Evolutionary conservation across 371 early-diverging fungal genomes (phyloP).

Genomic region (Fennellomyces sp.): DNA sequence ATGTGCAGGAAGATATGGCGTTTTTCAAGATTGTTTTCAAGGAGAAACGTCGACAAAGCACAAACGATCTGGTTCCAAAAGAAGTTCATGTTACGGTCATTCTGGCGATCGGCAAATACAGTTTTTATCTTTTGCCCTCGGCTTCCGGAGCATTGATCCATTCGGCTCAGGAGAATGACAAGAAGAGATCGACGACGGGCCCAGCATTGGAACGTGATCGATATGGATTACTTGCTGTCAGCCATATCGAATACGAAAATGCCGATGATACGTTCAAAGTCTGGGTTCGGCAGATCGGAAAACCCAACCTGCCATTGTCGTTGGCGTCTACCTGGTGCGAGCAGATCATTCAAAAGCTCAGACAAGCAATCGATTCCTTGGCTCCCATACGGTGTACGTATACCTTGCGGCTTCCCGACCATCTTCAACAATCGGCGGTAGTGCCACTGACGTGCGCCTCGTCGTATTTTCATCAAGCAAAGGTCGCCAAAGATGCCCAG

Average conservation of each 20-base stretch:
- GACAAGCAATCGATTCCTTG: constrained; percentile 33
- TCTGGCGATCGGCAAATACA: constrained; percentile 45
- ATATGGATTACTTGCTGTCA: constrained; percentile 38
- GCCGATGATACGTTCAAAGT: constrained; percentile 40
- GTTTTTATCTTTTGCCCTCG: constrained; percentile 38
- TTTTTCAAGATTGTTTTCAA: constrained; percentile 42
- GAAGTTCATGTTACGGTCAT: constrained; percentile 34
- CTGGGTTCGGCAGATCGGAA: constrained; percentile 25
- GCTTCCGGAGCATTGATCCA: constrained; percentile 11
- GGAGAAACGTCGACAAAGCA: constrained; percentile 21
- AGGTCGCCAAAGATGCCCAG: background rate
- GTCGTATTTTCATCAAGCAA: background rate
- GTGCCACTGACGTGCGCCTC: background rate
- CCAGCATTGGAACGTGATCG: constrained; percentile 33
- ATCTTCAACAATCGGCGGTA: constrained; percentile 6
- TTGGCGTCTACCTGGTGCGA: constrained; percentile 37
- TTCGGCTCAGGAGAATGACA: background rate
- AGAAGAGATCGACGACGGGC: background rate
- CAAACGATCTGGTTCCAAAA: constrained; percentile 11
- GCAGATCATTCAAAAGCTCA: constrained; percentile 31
- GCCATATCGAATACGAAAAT: constrained; percentile 25
- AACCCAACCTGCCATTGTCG: constrained; percentile 22
- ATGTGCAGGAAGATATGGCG: constrained; percentile 28
- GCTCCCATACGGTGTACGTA: constrained; percentile 15
- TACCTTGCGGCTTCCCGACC: constrained; percentile 13